These are phyloP conservation scores for Albizia julibrissin DNA, from an alignment of 306 rosid genomes.

Conservation along the genomic window DNA sequence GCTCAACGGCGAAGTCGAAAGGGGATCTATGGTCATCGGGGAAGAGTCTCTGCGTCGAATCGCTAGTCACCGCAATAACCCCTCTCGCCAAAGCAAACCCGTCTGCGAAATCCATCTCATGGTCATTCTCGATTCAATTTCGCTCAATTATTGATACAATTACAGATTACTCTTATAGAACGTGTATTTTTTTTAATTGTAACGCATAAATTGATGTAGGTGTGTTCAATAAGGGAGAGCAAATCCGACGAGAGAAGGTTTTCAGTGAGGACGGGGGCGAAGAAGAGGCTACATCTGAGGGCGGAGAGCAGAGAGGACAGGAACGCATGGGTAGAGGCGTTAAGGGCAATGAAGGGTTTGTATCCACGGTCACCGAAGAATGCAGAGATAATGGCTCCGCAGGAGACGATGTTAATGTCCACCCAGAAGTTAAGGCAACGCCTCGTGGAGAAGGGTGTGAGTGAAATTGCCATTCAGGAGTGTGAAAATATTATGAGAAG, in stretches of 20 bases:
- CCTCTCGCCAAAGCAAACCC: conserved; percentile 24
- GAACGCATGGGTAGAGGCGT: conserved; percentile 34
- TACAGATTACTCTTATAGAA: too few species aligned
- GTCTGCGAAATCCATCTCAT: conserved; percentile 36
- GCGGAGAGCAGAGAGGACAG: conserved; percentile 36
- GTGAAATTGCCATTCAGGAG: conserved; percentile 57
- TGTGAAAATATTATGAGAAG: conserved; percentile 68
- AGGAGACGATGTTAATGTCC: conserved; percentile 44
- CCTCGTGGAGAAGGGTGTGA: conserved; percentile 57
- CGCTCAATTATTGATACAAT: not conserved
- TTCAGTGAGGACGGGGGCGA: conserved; percentile 34
- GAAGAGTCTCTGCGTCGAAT: conserved; percentile 26
- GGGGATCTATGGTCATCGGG: conserved; percentile 25
- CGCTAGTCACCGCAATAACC: not conserved
- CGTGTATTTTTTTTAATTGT: not conserved
- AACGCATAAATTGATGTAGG: conserved; percentile 19
- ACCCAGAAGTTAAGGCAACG: conserved; percentile 61
- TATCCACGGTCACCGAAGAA: conserved; percentile 59
- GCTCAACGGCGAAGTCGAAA: conserved; percentile 12
- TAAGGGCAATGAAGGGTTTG: conserved; percentile 47
- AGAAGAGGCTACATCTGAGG: conserved; percentile 41
- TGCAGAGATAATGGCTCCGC: conserved; percentile 63
- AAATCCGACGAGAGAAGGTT: conserved; percentile 37
- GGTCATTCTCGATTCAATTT: conserved; percentile 16
- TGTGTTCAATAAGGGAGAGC: conserved; percentile 36